Evolutionary conservation across 371 early-diverging fungal genomes (phyloP), one percentile per base, ranked within the genome.

Genomic region (Paramicrosporidium saccamoebae): DNA sequence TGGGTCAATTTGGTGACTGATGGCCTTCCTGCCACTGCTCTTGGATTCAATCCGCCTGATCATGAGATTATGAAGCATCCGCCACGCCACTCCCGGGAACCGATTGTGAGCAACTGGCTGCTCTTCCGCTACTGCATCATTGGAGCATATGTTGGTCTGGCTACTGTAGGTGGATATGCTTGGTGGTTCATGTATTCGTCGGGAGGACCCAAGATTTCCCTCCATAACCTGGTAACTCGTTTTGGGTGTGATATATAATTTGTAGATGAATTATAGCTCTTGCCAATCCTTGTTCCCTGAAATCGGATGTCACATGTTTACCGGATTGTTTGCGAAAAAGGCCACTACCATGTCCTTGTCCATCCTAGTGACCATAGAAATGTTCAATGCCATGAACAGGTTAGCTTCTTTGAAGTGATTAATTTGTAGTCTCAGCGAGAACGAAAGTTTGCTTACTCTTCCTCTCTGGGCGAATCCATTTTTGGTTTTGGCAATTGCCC

Each of bases 1-100:
- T 90, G 88, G 86, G 88, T 90, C 22, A 94, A 94, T 38, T 42
- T 94, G 36, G 82, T 94, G 8, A 92, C 90, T 24, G 92, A 92
- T 44, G 90, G 88, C 7, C 52, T 86, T 26, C 92, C 95, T 13
- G 92, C 95, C 13, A 68, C 82, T 1, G 82, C 92, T 6, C 60
- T 94, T 22, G 90, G 90, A 14, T 82, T 92, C 44, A 86, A 94
- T 41, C 88, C 88, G 7, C 65, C 82, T 8, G 82, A 81, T 30
- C 48, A 74, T 16, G 73, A 69, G 34, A 82, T 82, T 22, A 92
- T 92, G 94, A 54, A 58, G 9, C 58, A 52, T 24, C 68, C 75
- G 21, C 94, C 94, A 22, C 61, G 90, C 27, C 61, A 55, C 24
- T 44, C 59, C 8, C 51, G 52, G 15, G 86, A 82, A 38, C 72